phyloP scores from a whole-genome alignment of 495 filamentous ascomycete species.

The Clohesyomyces aquaticus region DNA sequence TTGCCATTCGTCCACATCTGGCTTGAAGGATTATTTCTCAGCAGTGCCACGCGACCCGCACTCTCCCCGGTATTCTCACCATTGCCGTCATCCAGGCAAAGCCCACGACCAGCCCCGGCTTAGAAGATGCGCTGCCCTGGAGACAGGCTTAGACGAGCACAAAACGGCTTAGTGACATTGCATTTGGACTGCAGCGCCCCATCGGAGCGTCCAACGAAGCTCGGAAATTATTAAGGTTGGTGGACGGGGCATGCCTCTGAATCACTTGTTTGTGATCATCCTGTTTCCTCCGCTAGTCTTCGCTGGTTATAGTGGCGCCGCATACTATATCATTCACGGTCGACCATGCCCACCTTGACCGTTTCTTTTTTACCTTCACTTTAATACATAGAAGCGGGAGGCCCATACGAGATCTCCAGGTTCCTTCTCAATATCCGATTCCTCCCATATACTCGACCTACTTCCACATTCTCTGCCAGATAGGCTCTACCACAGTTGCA shows the following conservation, averaged over 20 bases:
- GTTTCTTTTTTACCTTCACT: neutral
- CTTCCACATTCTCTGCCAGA: neutral
- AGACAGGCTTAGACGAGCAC: neutral
- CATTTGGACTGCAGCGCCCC: neutral
- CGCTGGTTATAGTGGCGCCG: neutral
- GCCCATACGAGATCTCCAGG: neutral
- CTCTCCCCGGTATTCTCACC: neutral
- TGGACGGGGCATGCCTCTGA: neutral
- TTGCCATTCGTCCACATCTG: neutral
- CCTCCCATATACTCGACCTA: neutral
- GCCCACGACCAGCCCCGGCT: neutral
- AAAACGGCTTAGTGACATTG: neutral
- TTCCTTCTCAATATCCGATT: neutral
- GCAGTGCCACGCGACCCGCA: neutral
- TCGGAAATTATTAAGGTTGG: neutral
- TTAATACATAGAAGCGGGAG: neutral
- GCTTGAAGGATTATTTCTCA: neutral
- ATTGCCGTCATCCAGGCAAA: neutral
- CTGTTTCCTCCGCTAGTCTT: neutral
- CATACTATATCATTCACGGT: neutral
- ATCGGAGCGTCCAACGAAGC: neutral
- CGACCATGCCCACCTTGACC: too few relatives aligned
- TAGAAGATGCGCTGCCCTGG: neutral
- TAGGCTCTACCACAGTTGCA: neutral
- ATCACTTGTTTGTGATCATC: neutral